Base-by-base conservation (phyloP, 2,329 filamentous ascomycete species). In the Septoria petroselini region DNA sequence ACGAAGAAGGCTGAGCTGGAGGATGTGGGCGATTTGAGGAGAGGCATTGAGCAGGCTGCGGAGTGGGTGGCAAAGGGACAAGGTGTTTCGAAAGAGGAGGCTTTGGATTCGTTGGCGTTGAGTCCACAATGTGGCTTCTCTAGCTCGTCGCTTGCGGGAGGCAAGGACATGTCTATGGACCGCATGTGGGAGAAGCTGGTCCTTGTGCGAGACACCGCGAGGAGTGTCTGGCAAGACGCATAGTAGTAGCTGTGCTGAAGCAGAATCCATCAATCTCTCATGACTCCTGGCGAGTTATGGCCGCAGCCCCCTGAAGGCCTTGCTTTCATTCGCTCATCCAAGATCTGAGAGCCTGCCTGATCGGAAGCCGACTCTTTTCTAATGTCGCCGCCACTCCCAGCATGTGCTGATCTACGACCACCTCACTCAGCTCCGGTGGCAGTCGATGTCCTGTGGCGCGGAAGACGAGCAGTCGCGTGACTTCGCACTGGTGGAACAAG, bases 121-220 rank as follows among this genome's bases (percentile, higher is more conserved):
- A 63, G 60, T 43, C 64, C 64, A 11, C 63, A 67, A 40, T 67
- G 64, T 58, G 64, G 64, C 4, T 67, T 67, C 42, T 60, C 59
- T 33, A 62, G 62, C 34, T 60, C 53, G 15, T 58, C 54, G 19
- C 54, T 64, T 41, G 61, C 58, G 14, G 58, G 58, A 21, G 64
- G 61, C 17, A 59, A 60, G 53, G 60, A 54, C 25, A 64, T 65
- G 58, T 62, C 58, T 21, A 56, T 54, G 57, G 63, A 65, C 40
- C 54, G 52, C 47, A 65, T 65, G 62, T 66, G 63, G 54, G 55
- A 58, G 49, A 65, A 65, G 53, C 50, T 66, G n/a, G 46, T 48
- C 33, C 49, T 65, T 35, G 58, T 65, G 25, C 52, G 56, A 35
- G 49, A 60, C 52, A 55, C 59, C 7, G 63, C 61, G 12, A 56